A percentile compares a stretch with the other conserved stretches of the same genome.
phyloP scores from a whole-genome alignment of 1,284 basidiomycete genomes.

The Grifola frondosa region DNA sequence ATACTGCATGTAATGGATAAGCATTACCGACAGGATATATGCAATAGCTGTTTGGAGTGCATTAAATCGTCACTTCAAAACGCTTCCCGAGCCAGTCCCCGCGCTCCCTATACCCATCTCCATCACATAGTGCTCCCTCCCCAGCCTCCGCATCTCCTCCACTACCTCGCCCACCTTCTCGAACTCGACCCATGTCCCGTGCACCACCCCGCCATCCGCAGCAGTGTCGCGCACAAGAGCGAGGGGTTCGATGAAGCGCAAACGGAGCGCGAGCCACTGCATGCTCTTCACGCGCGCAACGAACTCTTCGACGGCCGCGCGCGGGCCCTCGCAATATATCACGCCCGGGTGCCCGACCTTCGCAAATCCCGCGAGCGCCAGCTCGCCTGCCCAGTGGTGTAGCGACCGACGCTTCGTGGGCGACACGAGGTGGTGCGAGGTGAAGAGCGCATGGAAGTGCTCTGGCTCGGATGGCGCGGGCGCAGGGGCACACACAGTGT shows the following conservation, averaged over 20 bases:
- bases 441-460: conserved; percentile 61
- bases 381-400: conserved; percentile 56
- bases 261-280: conserved; percentile 74
- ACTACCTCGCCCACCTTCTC: conserved; percentile 71
- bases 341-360: conserved; percentile 75
- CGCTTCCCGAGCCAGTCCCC: conserved; percentile 3
- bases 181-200: conserved; percentile 52
- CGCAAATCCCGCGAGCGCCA: conserved; percentile 62
- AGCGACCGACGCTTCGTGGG: conserved; percentile 66
- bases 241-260: conserved; percentile 59
- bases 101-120: conserved; percentile 65
- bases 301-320: conserved; percentile 59
- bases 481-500: conserved; percentile 1
- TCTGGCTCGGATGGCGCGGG: conserved; percentile 2
- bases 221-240: no score
- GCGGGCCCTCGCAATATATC: conserved; percentile 64
- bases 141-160: conserved; percentile 59
- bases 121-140: conserved; percentile 54
- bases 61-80: background rate
- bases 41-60: no score
- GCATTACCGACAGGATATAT: no score
- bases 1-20: background rate
- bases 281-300: conserved; percentile 67
- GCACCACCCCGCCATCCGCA: no score
- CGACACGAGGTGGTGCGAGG: conserved; percentile 73